phyloP scores from a whole-genome alignment of 1,284 basidiomycete species.

The Golubevia pallescens region DNA sequence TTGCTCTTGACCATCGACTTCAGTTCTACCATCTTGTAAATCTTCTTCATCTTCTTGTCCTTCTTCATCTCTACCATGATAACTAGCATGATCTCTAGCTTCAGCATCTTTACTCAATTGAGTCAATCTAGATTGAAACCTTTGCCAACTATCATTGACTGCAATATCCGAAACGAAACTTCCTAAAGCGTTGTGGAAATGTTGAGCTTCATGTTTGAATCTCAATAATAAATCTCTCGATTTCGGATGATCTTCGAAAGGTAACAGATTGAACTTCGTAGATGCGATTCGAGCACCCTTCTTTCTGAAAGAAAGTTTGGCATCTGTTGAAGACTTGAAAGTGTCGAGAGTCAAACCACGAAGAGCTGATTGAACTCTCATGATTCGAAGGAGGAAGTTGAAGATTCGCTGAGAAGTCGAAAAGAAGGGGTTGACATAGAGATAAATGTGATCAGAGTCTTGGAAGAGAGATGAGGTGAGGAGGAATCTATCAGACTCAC shows the following conservation, averaged over 20 bases:
- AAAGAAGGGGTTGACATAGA: too few species aligned
- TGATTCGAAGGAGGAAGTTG: constrained; percentile 36
- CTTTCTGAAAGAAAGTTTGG: constrained; percentile 8
- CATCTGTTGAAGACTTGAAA: constrained; percentile 19
- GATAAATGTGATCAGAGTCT: too few species aligned
- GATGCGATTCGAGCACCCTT: constrained; percentile 25
- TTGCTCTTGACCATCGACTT: constrained; percentile 23
- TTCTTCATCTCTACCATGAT: neutral
- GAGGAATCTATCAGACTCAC: neutral
- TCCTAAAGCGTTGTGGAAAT: constrained; percentile 5
- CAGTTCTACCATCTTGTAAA: constrained; percentile 1
- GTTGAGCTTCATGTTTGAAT: constrained; percentile 15
- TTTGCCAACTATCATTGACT: constrained; percentile 7
- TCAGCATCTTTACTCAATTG: constrained; percentile 18
- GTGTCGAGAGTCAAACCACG: constrained; percentile 13
- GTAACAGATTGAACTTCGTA: constrained; percentile 8
- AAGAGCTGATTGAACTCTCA: constrained; percentile 32
- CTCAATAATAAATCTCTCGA: constrained; percentile 1
- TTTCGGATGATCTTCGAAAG: constrained; percentile 1
- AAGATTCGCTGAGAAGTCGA: constrained; percentile 32
- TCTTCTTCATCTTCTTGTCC: constrained; percentile 15
- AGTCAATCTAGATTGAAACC: constrained; percentile 6
- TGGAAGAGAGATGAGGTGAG: neutral
- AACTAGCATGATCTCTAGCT: constrained; percentile 3
- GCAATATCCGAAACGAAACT: constrained; percentile 20